A percentile compares a stretch with the other conserved stretches of the same genome.
Evolutionary conservation across 768 basidiomycete species (phyloP).

Genomic region (Rhodotorula babjevae): DNA sequence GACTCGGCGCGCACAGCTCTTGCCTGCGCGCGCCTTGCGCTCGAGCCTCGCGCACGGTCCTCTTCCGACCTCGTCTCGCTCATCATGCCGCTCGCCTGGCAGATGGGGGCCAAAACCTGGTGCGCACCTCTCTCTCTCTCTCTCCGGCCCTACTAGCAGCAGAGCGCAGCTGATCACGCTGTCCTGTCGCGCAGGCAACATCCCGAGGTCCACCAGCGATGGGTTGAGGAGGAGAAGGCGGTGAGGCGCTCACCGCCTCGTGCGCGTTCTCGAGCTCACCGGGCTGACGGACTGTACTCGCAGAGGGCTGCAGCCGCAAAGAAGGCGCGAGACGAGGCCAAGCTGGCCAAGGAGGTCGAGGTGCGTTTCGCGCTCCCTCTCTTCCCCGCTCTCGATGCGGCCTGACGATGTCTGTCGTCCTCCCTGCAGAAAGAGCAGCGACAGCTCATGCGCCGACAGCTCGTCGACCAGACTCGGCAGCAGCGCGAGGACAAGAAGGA

Average conservation of each 20-base stretch:
- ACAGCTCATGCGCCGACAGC: not conserved
- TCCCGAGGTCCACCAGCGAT: not conserved
- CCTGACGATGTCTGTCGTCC: not conserved
- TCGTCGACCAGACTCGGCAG: not conserved
- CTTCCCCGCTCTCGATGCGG: not conserved
- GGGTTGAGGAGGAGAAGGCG: conserved; percentile 3
- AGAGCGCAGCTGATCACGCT: not conserved
- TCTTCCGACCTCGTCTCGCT: too few relatives aligned
- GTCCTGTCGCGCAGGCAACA: not conserved
- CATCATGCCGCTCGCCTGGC: not conserved
- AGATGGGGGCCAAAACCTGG: conserved; percentile 18
- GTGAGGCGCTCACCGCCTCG: not conserved
- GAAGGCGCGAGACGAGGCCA: not conserved
- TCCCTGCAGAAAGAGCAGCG: conserved; percentile 2
- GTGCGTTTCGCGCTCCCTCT: not conserved
- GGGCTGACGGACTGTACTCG: too few relatives aligned
- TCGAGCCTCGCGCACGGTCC: not conserved
- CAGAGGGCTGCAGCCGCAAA: not conserved
- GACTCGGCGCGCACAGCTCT: not conserved
- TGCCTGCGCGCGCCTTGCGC: not conserved
- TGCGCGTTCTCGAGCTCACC: too few relatives aligned
- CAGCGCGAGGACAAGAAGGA: not conserved
- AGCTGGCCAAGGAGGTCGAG: conserved; percentile 3
- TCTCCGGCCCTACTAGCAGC: not conserved
- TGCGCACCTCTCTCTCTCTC: not conserved